Percentiles rank a stretch among this genome's conserved stretches.
Conservation (phyloP, 1,284 basidiomycete species). For the Xerocomus nothofagi region DNA sequence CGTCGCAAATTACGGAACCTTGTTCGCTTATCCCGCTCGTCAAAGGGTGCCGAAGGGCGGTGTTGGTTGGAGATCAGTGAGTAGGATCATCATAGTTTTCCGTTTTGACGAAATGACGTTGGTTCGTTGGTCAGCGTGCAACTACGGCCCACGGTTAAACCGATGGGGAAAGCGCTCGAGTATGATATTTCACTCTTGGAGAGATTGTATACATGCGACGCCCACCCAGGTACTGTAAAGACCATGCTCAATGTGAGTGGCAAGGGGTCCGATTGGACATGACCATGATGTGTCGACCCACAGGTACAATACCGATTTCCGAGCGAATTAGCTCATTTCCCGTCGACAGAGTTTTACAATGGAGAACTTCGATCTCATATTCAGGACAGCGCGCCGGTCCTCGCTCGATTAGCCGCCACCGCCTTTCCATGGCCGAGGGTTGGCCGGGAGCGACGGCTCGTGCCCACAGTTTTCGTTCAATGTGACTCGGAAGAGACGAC, state of each 20-base stretch:
- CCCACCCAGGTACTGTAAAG: constrained; percentile 41
- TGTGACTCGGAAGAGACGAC: constrained; percentile 59
- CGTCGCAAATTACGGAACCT: constrained; percentile 66
- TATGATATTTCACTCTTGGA: constrained; percentile 63
- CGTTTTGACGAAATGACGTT: neutral
- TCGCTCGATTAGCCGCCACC: constrained; percentile 40
- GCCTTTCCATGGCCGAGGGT: constrained; percentile 57
- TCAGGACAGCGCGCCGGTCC: constrained; percentile 39
- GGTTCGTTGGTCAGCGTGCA: constrained; percentile 51
- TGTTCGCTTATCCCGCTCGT: constrained; percentile 62
- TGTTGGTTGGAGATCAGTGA: constrained; percentile 69
- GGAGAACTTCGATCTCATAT: constrained; percentile 50
- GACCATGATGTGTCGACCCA: no score
- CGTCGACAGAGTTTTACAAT: constrained; percentile 62
- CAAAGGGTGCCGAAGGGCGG: constrained; percentile 55
- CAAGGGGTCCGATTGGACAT: neutral
- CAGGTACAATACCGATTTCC: constrained; percentile 66
- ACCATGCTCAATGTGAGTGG: constrained; percentile 61
- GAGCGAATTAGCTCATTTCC: constrained; percentile 54
- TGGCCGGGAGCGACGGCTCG: constrained; percentile 26
- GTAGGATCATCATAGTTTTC: constrained; percentile 20
- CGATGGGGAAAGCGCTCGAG: constrained; percentile 54
- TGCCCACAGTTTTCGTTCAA: constrained; percentile 57
- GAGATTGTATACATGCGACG: constrained; percentile 48
- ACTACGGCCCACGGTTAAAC: constrained; percentile 59